Base-by-base conservation (phyloP, 306 rosid species). In the Lotus japonicus region DNA sequence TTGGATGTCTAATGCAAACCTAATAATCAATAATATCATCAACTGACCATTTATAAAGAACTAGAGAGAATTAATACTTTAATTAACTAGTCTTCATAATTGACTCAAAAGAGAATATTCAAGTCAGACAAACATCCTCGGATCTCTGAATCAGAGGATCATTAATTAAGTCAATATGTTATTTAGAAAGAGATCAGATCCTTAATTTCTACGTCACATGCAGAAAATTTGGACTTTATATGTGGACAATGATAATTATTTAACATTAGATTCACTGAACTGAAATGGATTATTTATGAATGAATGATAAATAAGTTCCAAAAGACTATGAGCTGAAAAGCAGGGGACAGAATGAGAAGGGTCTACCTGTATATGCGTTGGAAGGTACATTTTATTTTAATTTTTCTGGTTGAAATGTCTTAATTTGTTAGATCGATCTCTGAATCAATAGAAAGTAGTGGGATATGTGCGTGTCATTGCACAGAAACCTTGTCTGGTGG, bases 401-500 rank as follows among this genome's bases (percentile, higher is more conserved):
- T 1, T 64, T 55, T 74, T 64, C 17, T 26, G 46, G 70, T 77
- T 77, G 71, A 77, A 73, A 60, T 63, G 74, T 81, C 80, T 14
- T 44, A 31, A 55, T 39, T 23, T 77, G 46, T 72, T 67, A 59
- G 18, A 81, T 66, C 38, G 14, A 81, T 66, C 38, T 21, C 55
- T n/a, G 58, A 65, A 65, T 75, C 64, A 58, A 51, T 64, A 56
- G 65, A 75, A 70, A 58, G 73, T 64, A 48, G 73, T 75, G 70
- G 72, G 64, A 62, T n/a, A 14, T 49, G 50, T 56, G 21, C 66
- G 77, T 67, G 76, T 71, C 79, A 64, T 64, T 39, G 48, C 70
- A 28, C 35, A 58, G 15, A 74, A 68, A 55, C 45, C 71, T 51
- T 64, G 74, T 66, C 70, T 66, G 73, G 81, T 49, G 73, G 68